Base-by-base conservation (phyloP, 805 yeast species). In the Spathaspora girioi region DNA sequence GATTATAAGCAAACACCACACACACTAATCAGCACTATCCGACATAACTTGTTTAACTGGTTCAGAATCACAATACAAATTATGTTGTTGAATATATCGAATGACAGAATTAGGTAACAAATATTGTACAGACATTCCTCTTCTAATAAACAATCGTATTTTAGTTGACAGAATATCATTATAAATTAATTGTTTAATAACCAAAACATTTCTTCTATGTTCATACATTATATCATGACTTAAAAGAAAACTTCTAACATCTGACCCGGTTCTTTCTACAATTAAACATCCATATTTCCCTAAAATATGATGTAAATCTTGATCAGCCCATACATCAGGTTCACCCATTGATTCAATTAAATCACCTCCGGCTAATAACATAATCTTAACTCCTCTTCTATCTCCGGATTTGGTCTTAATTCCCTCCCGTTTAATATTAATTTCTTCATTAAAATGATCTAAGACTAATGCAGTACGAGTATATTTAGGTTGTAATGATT, bases 271-370 rank as follows among this genome's bases (percentile, higher is more conserved):
- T 59, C 99, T 79, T 74, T 94, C 99, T 19, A 94, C 97, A 47
- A 94, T 94, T 55, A 94, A 74, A 72, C 99, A 94, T 2, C 99
- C 99, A 68, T 94, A 94, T 55, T 88, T 86, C 26, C 99, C 99
- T 58, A 94, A 77, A 45, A 94, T 94, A 66, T 94, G 99, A 62
- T 91, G 96, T 61, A 94, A 76, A 69, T 94, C 99, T 52, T 80
- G 86, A 66, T 93, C 98, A 1, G 96, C 96, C 99, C 99, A 94
- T 38, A 94, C 99, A 62, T 93, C 94, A 19, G 99, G 98, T 69
- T 94, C 99, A n/a, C 99, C 99, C 98, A 94, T 94, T 43, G 96
- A 86, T 68, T 94, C 99, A 49, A 94, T 94, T 59, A 94, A 79
- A 69, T 94, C 99, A 43, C 99, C 99, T 48, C 99, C 99, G 0